A percentile compares a stretch with the other conserved stretches of the same genome.
phyloP scores from a whole-genome alignment of 2,329 filamentous ascomycete genomes.

The Sclerotinia sclerotiorum region DNA sequence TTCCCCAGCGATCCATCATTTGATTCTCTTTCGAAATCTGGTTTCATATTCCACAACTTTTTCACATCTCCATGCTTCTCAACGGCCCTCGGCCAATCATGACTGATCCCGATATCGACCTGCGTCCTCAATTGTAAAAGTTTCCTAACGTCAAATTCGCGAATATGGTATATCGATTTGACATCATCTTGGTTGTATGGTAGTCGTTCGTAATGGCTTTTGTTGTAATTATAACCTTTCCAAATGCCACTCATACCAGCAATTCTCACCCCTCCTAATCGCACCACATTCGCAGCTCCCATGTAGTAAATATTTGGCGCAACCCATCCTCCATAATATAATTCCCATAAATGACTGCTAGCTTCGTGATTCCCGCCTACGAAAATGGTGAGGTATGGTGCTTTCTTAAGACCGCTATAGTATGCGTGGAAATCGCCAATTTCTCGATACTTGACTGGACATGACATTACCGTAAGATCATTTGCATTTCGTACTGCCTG shows the following conservation, averaged over 20 bases:
- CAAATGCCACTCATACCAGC: slow-evolving; percentile 91
- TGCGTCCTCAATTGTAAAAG: slow-evolving; percentile 81
- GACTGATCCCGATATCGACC: slow-evolving; percentile 86
- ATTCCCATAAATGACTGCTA: slow-evolving; percentile 82
- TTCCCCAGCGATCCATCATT: slow-evolving; percentile 74
- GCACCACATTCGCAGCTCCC: slow-evolving; percentile 85
- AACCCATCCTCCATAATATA: slow-evolving; percentile 96
- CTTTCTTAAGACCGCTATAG: slow-evolving; percentile 74
- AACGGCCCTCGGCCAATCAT: slow-evolving; percentile 89
- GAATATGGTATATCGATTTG: slow-evolving; percentile 82
- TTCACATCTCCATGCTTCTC: slow-evolving; percentile 73
- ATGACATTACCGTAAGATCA: slow-evolving; percentile 86
- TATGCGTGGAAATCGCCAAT: slow-evolving; percentile 94
- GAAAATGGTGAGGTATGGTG: slow-evolving; percentile 89
- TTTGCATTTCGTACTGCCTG: slow-evolving; percentile 83
- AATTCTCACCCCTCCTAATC: slow-evolving; percentile 80
- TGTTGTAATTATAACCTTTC: slow-evolving; percentile 86
- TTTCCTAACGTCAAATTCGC: slow-evolving; percentile 89
- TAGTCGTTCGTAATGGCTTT: slow-evolving; percentile 78
- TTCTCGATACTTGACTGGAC: slow-evolving; percentile 81
- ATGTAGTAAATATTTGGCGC: slow-evolving; percentile 97
- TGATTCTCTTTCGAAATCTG: slow-evolving; percentile 73
- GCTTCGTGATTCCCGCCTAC: slow-evolving; percentile 96
- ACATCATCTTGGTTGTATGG: slow-evolving; percentile 79
- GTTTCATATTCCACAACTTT: slow-evolving; percentile 71